Base-by-base conservation (phyloP, 2,329 filamentous ascomycete genomes). In the Diaporthe aspalathi region DNA sequence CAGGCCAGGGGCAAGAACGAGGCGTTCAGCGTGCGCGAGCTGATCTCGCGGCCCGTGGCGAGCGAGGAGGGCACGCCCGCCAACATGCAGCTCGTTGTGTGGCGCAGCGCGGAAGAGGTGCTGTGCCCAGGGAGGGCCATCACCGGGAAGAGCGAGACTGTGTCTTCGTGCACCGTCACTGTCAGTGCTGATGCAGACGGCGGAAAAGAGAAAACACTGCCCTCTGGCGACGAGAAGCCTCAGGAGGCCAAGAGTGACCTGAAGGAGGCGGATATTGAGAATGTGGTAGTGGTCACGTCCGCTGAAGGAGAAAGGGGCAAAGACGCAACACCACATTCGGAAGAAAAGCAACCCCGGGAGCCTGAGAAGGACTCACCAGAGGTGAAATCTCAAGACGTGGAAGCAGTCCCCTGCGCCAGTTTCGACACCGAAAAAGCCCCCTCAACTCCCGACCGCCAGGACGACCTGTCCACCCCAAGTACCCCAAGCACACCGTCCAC, bases 11-110 rank as follows among this genome's bases (percentile, higher is more conserved):
- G 27, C 2, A 32, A 2, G n/a, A 63, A 63, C 8, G 60, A 63
- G 29, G 43, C 43, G 1, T 35, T 22, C 43, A 63, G 60, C 12
- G 60, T 63, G 43, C 60, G 60, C 24, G 60, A 63, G 17, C 11
- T 63, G 6, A 63, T 63, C n/a, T 63, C 60, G 12, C 27, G 60
- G 60, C 11, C n/a, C 27, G 17, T 35, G 43, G 43, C 60, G 43
- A 9, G 38, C 2, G 38, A 53, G 8, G 50, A n/a, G 24, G 50
- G 5, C 1, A 16, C 50, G 27, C 27, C 50, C 9, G 50, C 50
- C 6, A 53, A 53, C 24, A 53, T 53, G 50, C 50, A 53, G 27
- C 24, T 53, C 16, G 50, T 53, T 8, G 52, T 57, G 14, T 57
- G 54, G 54, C 54, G 54, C 11, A 56, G 53, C 5, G 29, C 53